These are phyloP conservation scores for Tolypocladium ovalisporum DNA, from an alignment of 2,329 filamentous ascomycete species.

Conservation along the genomic window DNA sequence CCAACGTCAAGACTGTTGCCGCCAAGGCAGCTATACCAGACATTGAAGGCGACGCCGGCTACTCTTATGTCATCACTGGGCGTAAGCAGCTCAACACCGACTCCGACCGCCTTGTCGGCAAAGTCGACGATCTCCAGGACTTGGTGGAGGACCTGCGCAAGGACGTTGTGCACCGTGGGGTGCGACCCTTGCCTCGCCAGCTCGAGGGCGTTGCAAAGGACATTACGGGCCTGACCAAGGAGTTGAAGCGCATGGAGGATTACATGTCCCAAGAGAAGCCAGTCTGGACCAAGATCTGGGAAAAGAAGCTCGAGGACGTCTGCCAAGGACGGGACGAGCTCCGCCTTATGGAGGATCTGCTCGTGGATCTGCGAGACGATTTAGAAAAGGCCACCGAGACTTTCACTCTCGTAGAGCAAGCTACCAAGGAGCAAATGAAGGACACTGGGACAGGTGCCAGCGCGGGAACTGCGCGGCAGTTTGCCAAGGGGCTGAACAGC, in stretches of 20 bases:
- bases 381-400: conserved; percentile 90
- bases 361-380: conserved; percentile 86
- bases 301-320: conserved; percentile 90
- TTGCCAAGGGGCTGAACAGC: conserved; percentile 42
- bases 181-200: conserved; percentile 81
- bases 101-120: conserved; percentile 79
- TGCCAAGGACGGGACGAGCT: conserved; percentile 93
- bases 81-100: conserved; percentile 81
- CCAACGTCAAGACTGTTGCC: conserved; percentile 66
- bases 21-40: conserved; percentile 60
- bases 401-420: conserved; percentile 90
- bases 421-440: conserved; percentile 95
- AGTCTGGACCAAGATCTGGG: conserved; percentile 98
- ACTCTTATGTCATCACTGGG: conserved; percentile 72
- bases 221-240: conserved; percentile 67
- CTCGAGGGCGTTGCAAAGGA: conserved; percentile 85
- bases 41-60: conserved; percentile 67
- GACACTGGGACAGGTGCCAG: conserved; percentile 45
- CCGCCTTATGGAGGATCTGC: conserved; percentile 91
- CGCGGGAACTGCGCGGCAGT: conserved; percentile 40
- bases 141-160: conserved; percentile 93
- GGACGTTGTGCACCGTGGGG: conserved; percentile 87
- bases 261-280: conserved; percentile 88
- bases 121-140: conserved; percentile 96
- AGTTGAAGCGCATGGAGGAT: conserved; percentile 89